These are phyloP conservation scores for Lentinula aciculospora DNA, from an alignment of 768 basidiomycete genomes.

Conservation along the genomic window DNA sequence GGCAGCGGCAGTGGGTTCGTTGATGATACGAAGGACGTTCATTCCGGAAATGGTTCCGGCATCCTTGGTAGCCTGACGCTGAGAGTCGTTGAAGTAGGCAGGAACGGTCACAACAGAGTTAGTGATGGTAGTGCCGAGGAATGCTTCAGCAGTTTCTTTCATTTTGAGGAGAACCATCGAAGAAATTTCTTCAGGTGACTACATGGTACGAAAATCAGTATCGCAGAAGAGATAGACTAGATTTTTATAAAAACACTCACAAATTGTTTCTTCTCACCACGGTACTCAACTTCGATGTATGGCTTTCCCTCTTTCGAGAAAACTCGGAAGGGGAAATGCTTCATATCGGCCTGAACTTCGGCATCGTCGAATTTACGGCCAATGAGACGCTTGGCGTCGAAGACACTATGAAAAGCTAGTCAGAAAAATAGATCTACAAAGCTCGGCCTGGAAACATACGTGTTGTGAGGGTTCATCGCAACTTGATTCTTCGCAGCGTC, in stretches of 20 bases:
- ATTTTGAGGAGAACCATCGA: slow-evolving; percentile 64
- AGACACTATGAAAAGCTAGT: slow-evolving; percentile 24
- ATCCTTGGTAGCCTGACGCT: slow-evolving; percentile 67
- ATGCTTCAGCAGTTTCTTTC: slow-evolving; percentile 69
- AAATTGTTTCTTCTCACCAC: slow-evolving; percentile 52
- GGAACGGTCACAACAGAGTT: slow-evolving; percentile 58
- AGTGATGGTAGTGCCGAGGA: slow-evolving; percentile 57
- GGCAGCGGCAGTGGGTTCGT: slow-evolving; percentile 68
- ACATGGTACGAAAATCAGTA: not conserved
- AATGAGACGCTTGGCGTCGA: slow-evolving; percentile 55
- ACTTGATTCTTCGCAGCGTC: slow-evolving; percentile 76
- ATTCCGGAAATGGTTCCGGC: slow-evolving; percentile 63
- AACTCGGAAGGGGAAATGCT: slow-evolving; percentile 46
- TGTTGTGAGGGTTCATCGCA: slow-evolving; percentile 69
- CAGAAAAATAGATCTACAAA: not conserved
- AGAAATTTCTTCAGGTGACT: slow-evolving; percentile 64
- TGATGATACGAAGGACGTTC: slow-evolving; percentile 59
- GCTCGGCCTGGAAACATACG: slow-evolving; percentile 29
- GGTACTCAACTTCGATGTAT: slow-evolving; percentile 45
- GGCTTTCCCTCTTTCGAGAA: slow-evolving; percentile 42
- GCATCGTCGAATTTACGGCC: slow-evolving; percentile 43
- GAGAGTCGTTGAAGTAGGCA: slow-evolving; percentile 61
- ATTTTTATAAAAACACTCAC: slow-evolving; percentile 26
- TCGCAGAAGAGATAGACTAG: not conserved
- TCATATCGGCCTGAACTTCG: slow-evolving; percentile 42